A percentile compares a stretch with the other conserved stretches of the same genome.
These are phyloP conservation scores for Brassica incana DNA, from an alignment of 345 rosid genomes.

Conservation along the genomic window DNA sequence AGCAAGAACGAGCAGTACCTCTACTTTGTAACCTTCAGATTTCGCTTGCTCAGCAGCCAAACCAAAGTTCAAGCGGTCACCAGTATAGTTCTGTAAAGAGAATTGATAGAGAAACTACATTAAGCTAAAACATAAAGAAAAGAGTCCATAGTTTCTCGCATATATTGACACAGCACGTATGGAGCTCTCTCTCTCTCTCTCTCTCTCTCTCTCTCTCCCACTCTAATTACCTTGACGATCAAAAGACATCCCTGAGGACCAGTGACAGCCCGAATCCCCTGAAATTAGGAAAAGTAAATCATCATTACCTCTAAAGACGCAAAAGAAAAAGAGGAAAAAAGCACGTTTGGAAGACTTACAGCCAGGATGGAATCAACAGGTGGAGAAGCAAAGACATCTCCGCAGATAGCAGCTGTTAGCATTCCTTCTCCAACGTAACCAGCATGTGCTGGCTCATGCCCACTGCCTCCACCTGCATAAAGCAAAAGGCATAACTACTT, in stretches of 20 bases:
- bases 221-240: slow-evolving; percentile 69
- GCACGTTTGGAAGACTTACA: slow-evolving; percentile 47
- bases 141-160: not conserved
- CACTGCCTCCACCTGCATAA: slow-evolving; percentile 90
- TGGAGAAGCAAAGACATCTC: slow-evolving; percentile 94
- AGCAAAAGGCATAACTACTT: slow-evolving; percentile 5
- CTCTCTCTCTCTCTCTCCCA: not conserved
- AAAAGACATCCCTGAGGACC: slow-evolving; percentile 95
- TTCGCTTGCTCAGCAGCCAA: slow-evolving; percentile 99
- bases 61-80: slow-evolving; percentile 96
- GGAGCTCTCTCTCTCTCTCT: not conserved
- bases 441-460: slow-evolving; percentile 98
- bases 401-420: slow-evolving; percentile 96
- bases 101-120: slow-evolving; percentile 31
- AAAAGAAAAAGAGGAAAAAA: not conserved
- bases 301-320: slow-evolving; percentile 3
- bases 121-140: slow-evolving; percentile 18
- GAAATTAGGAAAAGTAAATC: slow-evolving; percentile 28
- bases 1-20: slow-evolving; percentile 49
- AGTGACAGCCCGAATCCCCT: slow-evolving; percentile 98
- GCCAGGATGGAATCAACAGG: slow-evolving; percentile 93
- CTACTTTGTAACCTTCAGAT: slow-evolving; percentile 93
- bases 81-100: slow-evolving; percentile 80
- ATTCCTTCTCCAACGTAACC: slow-evolving; percentile 99
- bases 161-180: not conserved